Conservation (phyloP, 768 basidiomycete species). For the Lentinula guzmanii region DNA sequence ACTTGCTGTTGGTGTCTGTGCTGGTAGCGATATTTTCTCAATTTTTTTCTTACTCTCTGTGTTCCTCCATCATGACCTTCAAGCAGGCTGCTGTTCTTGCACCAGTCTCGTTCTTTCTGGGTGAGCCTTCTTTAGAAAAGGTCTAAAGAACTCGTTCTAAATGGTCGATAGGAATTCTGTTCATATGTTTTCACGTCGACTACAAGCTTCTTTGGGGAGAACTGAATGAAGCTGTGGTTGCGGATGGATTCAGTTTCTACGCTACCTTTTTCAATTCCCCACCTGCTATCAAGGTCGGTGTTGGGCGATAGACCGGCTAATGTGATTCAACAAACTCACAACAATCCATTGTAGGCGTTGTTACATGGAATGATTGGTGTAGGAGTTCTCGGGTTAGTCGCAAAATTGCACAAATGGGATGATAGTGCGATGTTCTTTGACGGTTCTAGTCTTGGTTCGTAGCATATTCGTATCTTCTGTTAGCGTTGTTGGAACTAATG, state of each 20-base stretch:
- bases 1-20: not conserved
- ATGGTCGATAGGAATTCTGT: conserved; percentile 55
- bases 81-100: conserved; percentile 83
- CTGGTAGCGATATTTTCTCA: not conserved
- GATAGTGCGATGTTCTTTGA: conserved; percentile 96
- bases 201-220: conserved; percentile 73
- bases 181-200: conserved; percentile 86
- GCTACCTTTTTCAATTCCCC: conserved; percentile 91
- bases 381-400: conserved; percentile 66
- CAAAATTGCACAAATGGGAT: conserved; percentile 82
- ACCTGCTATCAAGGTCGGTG: conserved; percentile 81
- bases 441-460: conserved; percentile 78
- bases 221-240: conserved; percentile 55
- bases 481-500: not conserved
- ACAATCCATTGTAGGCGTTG: conserved; percentile 50
- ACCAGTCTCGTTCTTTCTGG: conserved; percentile 86
- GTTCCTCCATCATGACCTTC: conserved; percentile 68
- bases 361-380: conserved; percentile 82
- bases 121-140: conserved; percentile 29
- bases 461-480: not conserved
- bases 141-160: not conserved
- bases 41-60: not conserved
- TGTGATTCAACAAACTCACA: not conserved
- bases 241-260: conserved; percentile 87
- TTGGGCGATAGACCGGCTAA: not conserved